Evolutionary conservation across 768 basidiomycete genomes (phyloP).

Genomic region (Artomyces pyxidatus): DNA sequence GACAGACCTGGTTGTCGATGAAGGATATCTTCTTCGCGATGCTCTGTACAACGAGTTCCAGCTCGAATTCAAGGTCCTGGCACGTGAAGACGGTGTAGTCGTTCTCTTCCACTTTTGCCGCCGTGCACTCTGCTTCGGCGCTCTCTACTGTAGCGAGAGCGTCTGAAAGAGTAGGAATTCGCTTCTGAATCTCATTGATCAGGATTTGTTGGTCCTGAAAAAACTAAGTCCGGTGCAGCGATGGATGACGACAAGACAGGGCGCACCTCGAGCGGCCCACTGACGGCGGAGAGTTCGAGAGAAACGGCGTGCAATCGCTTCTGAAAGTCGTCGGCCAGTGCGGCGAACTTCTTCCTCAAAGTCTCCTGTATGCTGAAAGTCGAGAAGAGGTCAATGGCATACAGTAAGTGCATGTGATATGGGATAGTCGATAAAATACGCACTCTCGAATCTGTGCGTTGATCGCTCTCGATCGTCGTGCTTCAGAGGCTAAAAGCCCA

Average conservation of each 20-base stretch:
- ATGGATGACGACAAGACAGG: neutral
- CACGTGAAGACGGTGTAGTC: conserved; percentile 89
- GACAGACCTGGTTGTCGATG: conserved; percentile 85
- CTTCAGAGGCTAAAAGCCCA: conserved; percentile 63
- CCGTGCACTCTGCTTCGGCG: conserved; percentile 69
- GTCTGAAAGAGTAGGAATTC: conserved; percentile 58
- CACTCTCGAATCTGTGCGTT: conserved; percentile 87
- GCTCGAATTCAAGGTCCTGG: conserved; percentile 86
- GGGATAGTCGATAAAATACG: conserved; percentile 21
- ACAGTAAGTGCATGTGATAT: too few relatives aligned
- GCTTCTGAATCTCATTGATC: conserved; percentile 54
- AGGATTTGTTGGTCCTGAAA: conserved; percentile 69
- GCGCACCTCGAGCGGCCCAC: conserved; percentile 67
- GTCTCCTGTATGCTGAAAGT: conserved; percentile 67
- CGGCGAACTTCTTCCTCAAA: conserved; percentile 70
- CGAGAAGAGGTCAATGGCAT: neutral
- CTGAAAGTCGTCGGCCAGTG: conserved; percentile 71
- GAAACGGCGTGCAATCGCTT: conserved; percentile 58
- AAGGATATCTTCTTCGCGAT: conserved; percentile 89
- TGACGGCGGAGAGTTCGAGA: conserved; percentile 62
- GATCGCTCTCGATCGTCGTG: conserved; percentile 67
- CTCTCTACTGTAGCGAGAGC: conserved; percentile 42
- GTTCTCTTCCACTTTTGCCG: conserved; percentile 94
- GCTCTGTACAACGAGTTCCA: conserved; percentile 72
- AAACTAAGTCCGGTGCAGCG: neutral